Evolutionary conservation across 2,329 filamentous ascomycete species (phyloP), one percentile per base, ranked within the genome.

Genomic region (Clonostachys sp.): DNA sequence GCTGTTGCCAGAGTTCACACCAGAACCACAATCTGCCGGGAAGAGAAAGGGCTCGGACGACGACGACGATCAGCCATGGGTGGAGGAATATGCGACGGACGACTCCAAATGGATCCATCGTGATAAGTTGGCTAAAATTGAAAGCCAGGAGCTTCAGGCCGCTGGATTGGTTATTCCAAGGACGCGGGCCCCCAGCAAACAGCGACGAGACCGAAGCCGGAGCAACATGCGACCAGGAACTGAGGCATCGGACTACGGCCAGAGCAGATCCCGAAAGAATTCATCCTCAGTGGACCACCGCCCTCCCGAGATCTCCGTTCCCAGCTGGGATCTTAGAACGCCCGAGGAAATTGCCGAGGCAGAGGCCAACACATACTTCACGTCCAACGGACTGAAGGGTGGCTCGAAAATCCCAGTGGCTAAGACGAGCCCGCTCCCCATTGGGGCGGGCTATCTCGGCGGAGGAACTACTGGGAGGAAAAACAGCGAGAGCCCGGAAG

Each of bases 371-470:
- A 60, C 66, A 46, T 82, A 80, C 53, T 79, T 73, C 57, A 64
- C 74, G 55, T 65, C 69, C 59, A 79, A 67, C 67, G 78, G 56
- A 54, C 70, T 62, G 59, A 86, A 77, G 68, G 80, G 74, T 71
- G 80, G 69, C 71, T 96, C 92, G 41, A 84, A 89, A 46, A 96
- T 99, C 61, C 94, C 94, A 2, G 77, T 97, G 36, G 84, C 90
- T 33, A 91, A 89, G 57, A 73, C 80, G 13, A 96, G 89, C 61
- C 87, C 88, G 3, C 78, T 83, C 17, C 90, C 91, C 12, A 84
- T 95, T 49, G 80, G 88, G 3, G 65, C 79, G 45, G 81, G 86
- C 44, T 81, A 85, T 53, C 73, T 89, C 42, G 91, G 92, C 54
- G 81, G 91, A 53, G 86, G 90, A 56, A 83, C 83, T 18, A 72